Conservation (phyloP, 805 yeast genomes). For the Nakazawaea pomicola region DNA sequence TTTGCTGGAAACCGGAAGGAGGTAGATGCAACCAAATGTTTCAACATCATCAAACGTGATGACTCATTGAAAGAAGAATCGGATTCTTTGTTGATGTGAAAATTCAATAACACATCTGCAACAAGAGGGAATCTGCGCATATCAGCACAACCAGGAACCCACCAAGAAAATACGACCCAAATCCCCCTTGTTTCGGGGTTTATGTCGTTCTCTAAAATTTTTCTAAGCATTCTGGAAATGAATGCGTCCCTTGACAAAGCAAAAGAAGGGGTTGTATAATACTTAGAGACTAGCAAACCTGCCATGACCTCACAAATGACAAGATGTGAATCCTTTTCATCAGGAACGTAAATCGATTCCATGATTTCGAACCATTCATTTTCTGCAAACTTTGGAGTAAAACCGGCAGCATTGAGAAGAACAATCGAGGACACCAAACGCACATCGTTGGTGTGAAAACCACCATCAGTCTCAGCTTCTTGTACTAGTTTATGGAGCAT, state of each 20-base stretch:
- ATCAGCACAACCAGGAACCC: slow-evolving; percentile 65
- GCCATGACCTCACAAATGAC: slow-evolving; percentile 65
- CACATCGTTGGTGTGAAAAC: slow-evolving; percentile 63
- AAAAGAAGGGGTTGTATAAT: slow-evolving; percentile 31
- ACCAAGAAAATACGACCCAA: slow-evolving; percentile 76
- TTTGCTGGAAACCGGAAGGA: slow-evolving; percentile 53
- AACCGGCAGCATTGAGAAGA: slow-evolving; percentile 41
- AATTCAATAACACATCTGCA: slow-evolving; percentile 36
- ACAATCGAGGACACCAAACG: slow-evolving; percentile 48
- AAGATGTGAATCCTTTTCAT: slow-evolving; percentile 74
- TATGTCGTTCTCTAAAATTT: slow-evolving; percentile 50
- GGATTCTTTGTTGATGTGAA: slow-evolving; percentile 42
- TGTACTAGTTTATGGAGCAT: slow-evolving; percentile 50
- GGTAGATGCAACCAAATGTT: slow-evolving; percentile 41
- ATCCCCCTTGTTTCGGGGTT: slow-evolving; percentile 68
- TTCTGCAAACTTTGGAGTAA: slow-evolving; percentile 36
- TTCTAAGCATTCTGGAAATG: slow-evolving; percentile 37
- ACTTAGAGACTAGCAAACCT: slow-evolving; percentile 54
- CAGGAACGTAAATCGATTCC: slow-evolving; percentile 46
- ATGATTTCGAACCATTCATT: slow-evolving; percentile 50
- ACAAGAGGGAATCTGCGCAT: slow-evolving; percentile 59
- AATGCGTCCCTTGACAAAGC: slow-evolving; percentile 38
- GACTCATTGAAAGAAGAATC: slow-evolving; percentile 64
- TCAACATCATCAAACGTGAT: slow-evolving; percentile 51
- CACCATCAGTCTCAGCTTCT: slow-evolving; percentile 65